Percentiles rank a stretch among this genome's conserved stretches.
phyloP scores from a whole-genome alignment of 2,329 filamentous ascomycete species.

The Xylaria hypoxylon region DNA sequence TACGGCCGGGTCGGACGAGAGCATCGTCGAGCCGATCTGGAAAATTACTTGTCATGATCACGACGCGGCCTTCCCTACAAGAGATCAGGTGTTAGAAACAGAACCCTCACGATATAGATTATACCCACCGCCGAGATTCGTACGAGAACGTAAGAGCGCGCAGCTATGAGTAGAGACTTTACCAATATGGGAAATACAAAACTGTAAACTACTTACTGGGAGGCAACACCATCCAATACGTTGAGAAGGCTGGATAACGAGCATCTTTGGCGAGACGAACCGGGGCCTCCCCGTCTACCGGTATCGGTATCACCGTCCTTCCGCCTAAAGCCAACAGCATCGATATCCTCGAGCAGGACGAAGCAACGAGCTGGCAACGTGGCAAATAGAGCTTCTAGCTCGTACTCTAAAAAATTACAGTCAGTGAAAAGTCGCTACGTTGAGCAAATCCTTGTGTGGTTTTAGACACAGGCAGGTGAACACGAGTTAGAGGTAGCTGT shows the following conservation, averaged over 20 bases:
- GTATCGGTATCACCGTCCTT: slow-evolving; percentile 34
- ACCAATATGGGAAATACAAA: no score
- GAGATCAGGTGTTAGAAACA: background rate
- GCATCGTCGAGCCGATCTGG: slow-evolving; percentile 73
- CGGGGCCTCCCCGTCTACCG: no score
- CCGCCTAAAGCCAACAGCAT: slow-evolving; percentile 62
- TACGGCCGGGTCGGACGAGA: slow-evolving; percentile 72
- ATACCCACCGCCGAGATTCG: no score
- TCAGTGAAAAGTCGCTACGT: background rate
- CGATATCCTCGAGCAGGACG: slow-evolving; percentile 68
- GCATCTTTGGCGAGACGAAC: no score
- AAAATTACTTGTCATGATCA: slow-evolving; percentile 80
- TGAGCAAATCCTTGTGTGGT: no score
- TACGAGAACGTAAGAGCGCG: no score
- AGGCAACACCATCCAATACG: slow-evolving; percentile 76
- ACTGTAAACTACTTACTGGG: slow-evolving; percentile 42
- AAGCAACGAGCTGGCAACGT: slow-evolving; percentile 50
- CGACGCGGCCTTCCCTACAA: slow-evolving; percentile 71
- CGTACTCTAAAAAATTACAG: slow-evolving; percentile 38
- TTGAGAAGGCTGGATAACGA: slow-evolving; percentile 76
- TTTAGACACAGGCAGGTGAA: no score
- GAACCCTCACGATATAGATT: no score
- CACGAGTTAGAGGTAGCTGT: no score
- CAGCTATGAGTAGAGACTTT: no score
- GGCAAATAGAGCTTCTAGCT: slow-evolving; percentile 51